Conservation (phyloP, 2,329 filamentous ascomycete species). For the Fusarium mundagurra region DNA sequence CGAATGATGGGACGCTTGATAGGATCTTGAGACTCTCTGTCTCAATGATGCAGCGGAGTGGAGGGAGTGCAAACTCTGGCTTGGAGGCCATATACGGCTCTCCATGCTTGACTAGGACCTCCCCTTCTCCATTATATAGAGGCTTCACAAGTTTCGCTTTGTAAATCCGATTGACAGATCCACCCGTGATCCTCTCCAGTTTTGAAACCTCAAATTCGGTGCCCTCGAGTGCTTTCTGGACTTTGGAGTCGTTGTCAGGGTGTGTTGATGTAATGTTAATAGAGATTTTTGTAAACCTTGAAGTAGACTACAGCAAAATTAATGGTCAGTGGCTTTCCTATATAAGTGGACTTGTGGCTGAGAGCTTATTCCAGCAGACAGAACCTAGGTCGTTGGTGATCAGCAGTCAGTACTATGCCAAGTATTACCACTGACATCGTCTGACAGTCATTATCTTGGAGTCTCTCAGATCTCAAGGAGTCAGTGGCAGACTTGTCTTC, state of each 20-base stretch:
- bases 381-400: neutral
- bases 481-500: neutral
- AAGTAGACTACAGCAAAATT: neutral
- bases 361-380: too few species aligned
- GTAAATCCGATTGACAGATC: slow-evolving; percentile 11
- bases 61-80: neutral
- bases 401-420: neutral
- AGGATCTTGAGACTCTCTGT: neutral
- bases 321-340: rapidly evolving
- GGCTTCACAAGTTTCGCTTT: neutral
- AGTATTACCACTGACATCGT: neutral
- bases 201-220: neutral
- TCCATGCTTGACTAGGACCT: slow-evolving; percentile 4
- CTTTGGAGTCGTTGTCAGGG: neutral
- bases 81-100: slow-evolving; percentile 2
- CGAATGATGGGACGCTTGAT: neutral
- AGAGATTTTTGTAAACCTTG: too few species aligned
- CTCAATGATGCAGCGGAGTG: neutral
- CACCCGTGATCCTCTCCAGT: neutral
- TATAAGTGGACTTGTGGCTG: too few species aligned
- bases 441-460: neutral
- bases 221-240: neutral
- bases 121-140: neutral
- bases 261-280: neutral
- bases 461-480: neutral